Percentiles rank a stretch among this genome's conserved stretches.
Evolutionary conservation across 1,139 yeast genomes (phyloP).

Genomic region (Geotrichum citri-aurantii): DNA sequence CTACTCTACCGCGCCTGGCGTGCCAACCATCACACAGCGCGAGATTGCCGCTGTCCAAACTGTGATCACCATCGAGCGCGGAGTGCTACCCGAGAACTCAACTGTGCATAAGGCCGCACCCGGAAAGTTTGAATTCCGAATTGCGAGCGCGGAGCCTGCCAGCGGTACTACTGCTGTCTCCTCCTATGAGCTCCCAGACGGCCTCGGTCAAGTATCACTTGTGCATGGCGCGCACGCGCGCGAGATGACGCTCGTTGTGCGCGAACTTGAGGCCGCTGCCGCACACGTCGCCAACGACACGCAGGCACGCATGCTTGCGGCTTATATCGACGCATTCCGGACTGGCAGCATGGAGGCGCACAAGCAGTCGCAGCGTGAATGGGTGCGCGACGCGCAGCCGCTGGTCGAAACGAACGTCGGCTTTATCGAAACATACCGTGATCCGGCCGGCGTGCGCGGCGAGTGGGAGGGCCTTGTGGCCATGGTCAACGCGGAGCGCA

Average conservation of each 20-base stretch:
- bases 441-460: constrained; percentile 89
- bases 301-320: constrained; percentile 57
- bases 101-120: constrained; percentile 45
- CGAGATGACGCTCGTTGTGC: constrained; percentile 57
- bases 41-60: constrained; percentile 64
- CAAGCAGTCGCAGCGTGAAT: constrained; percentile 71
- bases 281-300: constrained; percentile 66
- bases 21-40: constrained; percentile 42
- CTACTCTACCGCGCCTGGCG: constrained; percentile 42
- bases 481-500: constrained; percentile 80
- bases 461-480: constrained; percentile 94
- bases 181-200: constrained; percentile 20
- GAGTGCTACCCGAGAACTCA: constrained; percentile 78
- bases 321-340: constrained; percentile 62
- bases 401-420: constrained; percentile 81
- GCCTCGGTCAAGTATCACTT: constrained; percentile 47
- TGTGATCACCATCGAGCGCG: constrained; percentile 50
- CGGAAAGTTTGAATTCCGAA: constrained; percentile 26
- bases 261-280: constrained; percentile 51
- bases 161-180: constrained; percentile 9
- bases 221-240: constrained; percentile 59
- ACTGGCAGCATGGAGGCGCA: constrained; percentile 85
- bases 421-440: constrained; percentile 86
- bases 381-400: constrained; percentile 87
- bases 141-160: constrained; percentile 29